Evolutionary conservation across 371 early-diverging fungal genomes (phyloP), one percentile per base, ranked within the genome.

Genomic region (Mucor piriformis): DNA sequence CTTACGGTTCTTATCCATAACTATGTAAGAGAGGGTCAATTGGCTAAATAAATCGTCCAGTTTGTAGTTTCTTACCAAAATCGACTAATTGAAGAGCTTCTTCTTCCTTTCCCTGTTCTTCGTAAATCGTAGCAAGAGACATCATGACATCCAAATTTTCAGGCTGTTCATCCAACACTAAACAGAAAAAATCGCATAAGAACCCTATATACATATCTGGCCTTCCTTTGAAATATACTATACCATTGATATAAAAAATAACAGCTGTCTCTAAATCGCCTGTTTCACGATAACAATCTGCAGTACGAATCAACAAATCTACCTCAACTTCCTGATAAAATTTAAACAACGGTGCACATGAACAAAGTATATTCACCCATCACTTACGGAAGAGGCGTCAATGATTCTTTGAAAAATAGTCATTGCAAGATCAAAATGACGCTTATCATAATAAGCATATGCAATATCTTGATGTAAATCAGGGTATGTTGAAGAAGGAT

Each of bases 381-480:
- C 37, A 56, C 50, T 69, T 79, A 85, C 83, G 16, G 85, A 82
- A 6, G 83, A 77, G 18, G 70, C 74, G 40, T 80, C 81, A 34
- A 86, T 66, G 57, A 91, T 71, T 13, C 66, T 72, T 57, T 86
- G 70, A 53, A 90, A 88, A 7, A 92, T 81, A 5, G 61, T 74
- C 21, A 91, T 63, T 0, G 91, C 92, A 16, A 76, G 70, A n/a
- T 85, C 82, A 66, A 77, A 84, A 70, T 89, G 79, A 13, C 88
- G 70, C 21, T 79, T 79, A 35, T 84, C 88, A 57, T 89, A 81
- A 57, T 90, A 95, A 1, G 93, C 86, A 38, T 92, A 93, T 4
- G 87, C 93, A 8, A 95, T 85, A 50, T 93, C 93, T 63, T 86
- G 79, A 61, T 87, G 92, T 37, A 95, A 73, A 61, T 95, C 94